Base-by-base conservation (phyloP, 1,284 basidiomycete genomes). In the Amylostereum areolatum region DNA sequence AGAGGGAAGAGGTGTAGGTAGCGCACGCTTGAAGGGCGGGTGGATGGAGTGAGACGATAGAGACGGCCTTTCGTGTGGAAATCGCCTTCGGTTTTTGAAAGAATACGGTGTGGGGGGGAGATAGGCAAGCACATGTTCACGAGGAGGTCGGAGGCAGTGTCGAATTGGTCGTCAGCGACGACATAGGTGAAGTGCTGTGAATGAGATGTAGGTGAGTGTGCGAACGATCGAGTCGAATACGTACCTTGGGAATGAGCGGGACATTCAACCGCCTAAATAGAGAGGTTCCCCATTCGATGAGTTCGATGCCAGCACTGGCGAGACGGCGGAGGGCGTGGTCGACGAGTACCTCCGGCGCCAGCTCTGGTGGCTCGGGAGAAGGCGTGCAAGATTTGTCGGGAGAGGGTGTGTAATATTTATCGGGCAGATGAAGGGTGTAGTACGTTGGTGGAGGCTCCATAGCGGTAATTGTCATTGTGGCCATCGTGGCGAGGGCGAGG, bases 211-310 rank as follows among this genome's bases (percentile, higher is more conserved):
- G 39, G 28, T 3, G 18, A 36, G 45, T 48, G 34, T 30, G 18
- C 18, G 18, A 18, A 18, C 18, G 18, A 18, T 18, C 18, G 18
- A 18, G 18, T 18, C 18, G 11, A 28, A 46, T n/a, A 53, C 58
- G 46, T 35, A 60, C 65, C 46, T 45, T 61, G 44, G 63, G 28
- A 12, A 63, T 45, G 11, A 62, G 50, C 7, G 66, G 65, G 7
- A 65, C 65, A 29, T 50, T 44, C 64, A 67, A 64, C 33, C 65
- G 56, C 32, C 56, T 46, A 47, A 62, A 61, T 30, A 68, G 49
- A 6, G 60, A 51, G 4, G 61, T 41, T 11, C 55, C 46, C 62
- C 63, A 67, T 48, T 66, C 65, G n/a, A 63, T 57, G 27, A 59
- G 54, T 49, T 64, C 39, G 25, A 63, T 45, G 25, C 59, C 57